A percentile compares a stretch with the other conserved stretches of the same genome.
Conservation (phyloP, 495 filamentous ascomycete species). For the Daldinia vernicosa region DNA sequence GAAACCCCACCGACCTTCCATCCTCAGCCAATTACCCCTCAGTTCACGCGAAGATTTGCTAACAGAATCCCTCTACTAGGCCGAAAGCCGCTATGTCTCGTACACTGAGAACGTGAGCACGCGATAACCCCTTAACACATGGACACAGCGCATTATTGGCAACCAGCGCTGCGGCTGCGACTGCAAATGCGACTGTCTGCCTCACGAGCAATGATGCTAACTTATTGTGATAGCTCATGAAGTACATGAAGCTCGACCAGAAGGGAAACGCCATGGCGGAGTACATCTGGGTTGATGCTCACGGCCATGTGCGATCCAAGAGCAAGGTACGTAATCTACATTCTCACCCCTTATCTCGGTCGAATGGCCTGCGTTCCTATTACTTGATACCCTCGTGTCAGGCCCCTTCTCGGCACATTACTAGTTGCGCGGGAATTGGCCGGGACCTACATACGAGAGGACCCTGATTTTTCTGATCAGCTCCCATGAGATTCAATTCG, state of each 20-base stretch:
- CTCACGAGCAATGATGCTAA: slow-evolving; percentile 32
- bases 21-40: slow-evolving; percentile 47
- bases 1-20: slow-evolving; percentile 39
- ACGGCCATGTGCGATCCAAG: slow-evolving; percentile 46
- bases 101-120: slow-evolving; percentile 69
- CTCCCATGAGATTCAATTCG: slow-evolving; percentile 30
- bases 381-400: slow-evolving; percentile 43
- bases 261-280: slow-evolving; percentile 86
- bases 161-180: slow-evolving; percentile 18
- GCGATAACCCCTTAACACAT: slow-evolving; percentile 49
- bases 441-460: slow-evolving; percentile 7
- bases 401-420: slow-evolving; percentile 18
- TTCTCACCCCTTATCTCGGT: slow-evolving; percentile 33
- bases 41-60: slow-evolving; percentile 49
- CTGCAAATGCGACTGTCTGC: slow-evolving; percentile 13
- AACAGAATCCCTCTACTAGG: slow-evolving; percentile 63
- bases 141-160: slow-evolving; percentile 47
- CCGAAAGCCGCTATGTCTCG: slow-evolving; percentile 61
- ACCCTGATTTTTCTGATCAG: slow-evolving; percentile 28
- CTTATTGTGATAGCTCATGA: slow-evolving; percentile 72
- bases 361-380: slow-evolving; percentile 45
- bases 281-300: slow-evolving; percentile 94
- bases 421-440: slow-evolving; percentile 11
- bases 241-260: slow-evolving; percentile 92
- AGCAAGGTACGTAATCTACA: slow-evolving; percentile 65